Conservation (phyloP, 1,284 basidiomycete species). For the Takashimella tepidaria region DNA sequence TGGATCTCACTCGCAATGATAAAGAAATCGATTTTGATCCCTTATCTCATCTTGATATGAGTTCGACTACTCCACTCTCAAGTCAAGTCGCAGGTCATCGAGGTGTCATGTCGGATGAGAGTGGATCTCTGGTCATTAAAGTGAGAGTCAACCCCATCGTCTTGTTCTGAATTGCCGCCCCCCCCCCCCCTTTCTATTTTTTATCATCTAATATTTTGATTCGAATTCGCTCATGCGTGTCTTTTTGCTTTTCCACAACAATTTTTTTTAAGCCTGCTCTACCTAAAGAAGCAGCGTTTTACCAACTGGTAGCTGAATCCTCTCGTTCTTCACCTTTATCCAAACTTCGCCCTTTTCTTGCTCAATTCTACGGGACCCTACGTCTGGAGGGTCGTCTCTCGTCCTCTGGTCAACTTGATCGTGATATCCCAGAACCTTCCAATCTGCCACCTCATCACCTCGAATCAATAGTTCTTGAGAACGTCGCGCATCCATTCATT, state of each 20-base stretch:
- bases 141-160: slow-evolving; percentile 18
- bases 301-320: slow-evolving; percentile 56
- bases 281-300: slow-evolving; percentile 71
- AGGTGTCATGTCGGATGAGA: slow-evolving; percentile 67
- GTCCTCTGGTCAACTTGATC: slow-evolving; percentile 3
- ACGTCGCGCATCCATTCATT: slow-evolving; percentile 65
- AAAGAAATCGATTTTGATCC: not conserved
- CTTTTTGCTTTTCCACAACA: too few relatives aligned
- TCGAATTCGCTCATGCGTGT: not conserved
- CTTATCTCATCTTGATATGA: not conserved
- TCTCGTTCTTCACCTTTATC: slow-evolving; percentile 20
- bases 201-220: not conserved
- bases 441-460: slow-evolving; percentile 32
- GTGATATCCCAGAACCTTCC: not conserved
- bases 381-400: slow-evolving; percentile 60
- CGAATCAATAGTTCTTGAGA: slow-evolving; percentile 81
- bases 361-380: slow-evolving; percentile 71
- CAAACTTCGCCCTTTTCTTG: slow-evolving; percentile 54
- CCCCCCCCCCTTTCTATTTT: not conserved
- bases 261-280: slow-evolving; percentile 57
- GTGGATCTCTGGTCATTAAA: slow-evolving; percentile 79
- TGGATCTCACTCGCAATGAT: too few relatives aligned
- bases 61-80: slow-evolving; percentile 43
- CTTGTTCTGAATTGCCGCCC: not conserved
- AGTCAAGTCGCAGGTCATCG: slow-evolving; percentile 85